A percentile compares a stretch with the other conserved stretches of the same genome.
phyloP scores from a whole-genome alignment of 139 green algal species.

The Spirogloea muscicola region DNA sequence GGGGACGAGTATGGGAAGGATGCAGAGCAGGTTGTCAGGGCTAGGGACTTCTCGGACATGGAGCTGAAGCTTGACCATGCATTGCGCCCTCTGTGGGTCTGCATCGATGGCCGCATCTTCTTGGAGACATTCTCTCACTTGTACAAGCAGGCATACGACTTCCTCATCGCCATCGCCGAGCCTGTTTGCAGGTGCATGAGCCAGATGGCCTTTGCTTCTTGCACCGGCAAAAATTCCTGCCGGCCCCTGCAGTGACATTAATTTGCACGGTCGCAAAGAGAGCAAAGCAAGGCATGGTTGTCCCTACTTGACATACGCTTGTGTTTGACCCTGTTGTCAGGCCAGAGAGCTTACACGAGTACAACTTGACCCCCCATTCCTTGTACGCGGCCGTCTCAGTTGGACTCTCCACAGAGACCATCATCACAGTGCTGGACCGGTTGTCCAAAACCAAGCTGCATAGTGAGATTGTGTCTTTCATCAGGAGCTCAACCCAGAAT shows the following conservation, averaged over 20 bases:
- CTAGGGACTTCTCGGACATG: constrained; percentile 73
- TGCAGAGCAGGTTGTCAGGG: no score
- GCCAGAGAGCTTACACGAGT: constrained; percentile 89
- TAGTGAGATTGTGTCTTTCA: constrained; percentile 65
- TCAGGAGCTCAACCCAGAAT: constrained; percentile 82
- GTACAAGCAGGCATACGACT: constrained; percentile 97
- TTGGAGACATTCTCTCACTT: constrained; percentile 93
- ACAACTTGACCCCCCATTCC: constrained; percentile 89
- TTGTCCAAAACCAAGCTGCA: constrained; percentile 63
- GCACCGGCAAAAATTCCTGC: no score
- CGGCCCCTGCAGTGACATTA: no score
- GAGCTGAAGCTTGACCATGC: constrained; percentile 79
- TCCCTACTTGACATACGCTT: no score
- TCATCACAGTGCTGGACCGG: constrained; percentile 81
- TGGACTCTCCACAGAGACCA: constrained; percentile 84
- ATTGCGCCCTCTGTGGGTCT: constrained; percentile 93
- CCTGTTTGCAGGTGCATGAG: no score
- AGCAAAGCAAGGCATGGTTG: no score
- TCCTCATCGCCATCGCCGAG: constrained; percentile 93
- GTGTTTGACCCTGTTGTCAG: constrained; percentile 50
- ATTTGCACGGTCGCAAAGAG: no score
- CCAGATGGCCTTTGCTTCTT: no score
- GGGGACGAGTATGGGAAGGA: no score
- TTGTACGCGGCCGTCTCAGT: constrained; percentile 96
- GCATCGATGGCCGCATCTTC: constrained; percentile 90